These are phyloP conservation scores for Ceratocystis colombiana DNA, from an alignment of 2,329 filamentous ascomycete genomes.

Conservation along the genomic window DNA sequence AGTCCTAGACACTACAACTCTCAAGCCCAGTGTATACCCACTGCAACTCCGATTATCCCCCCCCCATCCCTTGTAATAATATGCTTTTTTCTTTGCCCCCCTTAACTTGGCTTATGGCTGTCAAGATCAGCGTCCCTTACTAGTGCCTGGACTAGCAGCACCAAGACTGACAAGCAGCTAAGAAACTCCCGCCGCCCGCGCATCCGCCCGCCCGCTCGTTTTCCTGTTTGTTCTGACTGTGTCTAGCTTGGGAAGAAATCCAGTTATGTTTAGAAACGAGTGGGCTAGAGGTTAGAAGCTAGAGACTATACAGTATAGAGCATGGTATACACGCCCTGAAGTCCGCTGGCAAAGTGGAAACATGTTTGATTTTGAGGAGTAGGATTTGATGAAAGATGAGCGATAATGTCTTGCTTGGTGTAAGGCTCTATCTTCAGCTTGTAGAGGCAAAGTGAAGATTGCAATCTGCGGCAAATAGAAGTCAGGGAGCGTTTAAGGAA, in stretches of 20 bases:
- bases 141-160: constrained; percentile 6
- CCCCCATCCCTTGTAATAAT: too few relatives aligned
- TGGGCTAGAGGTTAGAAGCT: not conserved
- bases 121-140: constrained; percentile 5
- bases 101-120: not conserved
- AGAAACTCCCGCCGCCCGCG: not conserved
- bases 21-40: too few relatives aligned
- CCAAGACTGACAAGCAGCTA: not conserved
- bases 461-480: too few relatives aligned
- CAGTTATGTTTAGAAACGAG: not conserved
- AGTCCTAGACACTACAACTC: too few relatives aligned
- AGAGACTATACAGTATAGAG: not conserved
- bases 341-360: not conserved
- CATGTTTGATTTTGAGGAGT: not conserved
- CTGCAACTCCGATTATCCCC: too few relatives aligned
- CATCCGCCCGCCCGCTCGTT: not conserved
- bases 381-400: not conserved
- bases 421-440: not conserved
- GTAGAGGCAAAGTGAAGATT: too few relatives aligned
- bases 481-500: too few relatives aligned
- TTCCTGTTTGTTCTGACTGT: not conserved
- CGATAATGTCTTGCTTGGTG: not conserved
- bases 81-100: not conserved
- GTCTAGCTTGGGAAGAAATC: not conserved
- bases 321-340: not conserved